Conservation (phyloP, 2,329 filamentous ascomycete species). For the Clonostachys byssicola region DNA sequence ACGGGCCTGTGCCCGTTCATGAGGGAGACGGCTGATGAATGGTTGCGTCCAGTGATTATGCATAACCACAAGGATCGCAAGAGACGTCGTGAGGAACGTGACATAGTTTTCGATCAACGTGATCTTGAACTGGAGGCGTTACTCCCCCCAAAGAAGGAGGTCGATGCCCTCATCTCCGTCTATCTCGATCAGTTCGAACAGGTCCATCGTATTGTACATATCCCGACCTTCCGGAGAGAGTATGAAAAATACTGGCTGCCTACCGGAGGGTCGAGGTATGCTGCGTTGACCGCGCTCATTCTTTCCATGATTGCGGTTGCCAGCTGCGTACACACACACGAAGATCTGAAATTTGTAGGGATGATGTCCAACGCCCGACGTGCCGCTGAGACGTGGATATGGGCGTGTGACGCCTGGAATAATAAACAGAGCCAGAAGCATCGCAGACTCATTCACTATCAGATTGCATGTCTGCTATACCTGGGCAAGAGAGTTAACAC, state of each 20-base stretch:
- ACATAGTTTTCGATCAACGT: conserved; percentile 39
- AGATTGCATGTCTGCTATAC: conserved; percentile 55
- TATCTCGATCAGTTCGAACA: conserved; percentile 53
- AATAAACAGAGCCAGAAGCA: conserved; percentile 56
- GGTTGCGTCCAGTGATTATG: conserved; percentile 53
- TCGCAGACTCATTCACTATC: conserved; percentile 55
- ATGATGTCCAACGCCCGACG: conserved; percentile 53
- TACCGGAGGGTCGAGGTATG: conserved; percentile 34
- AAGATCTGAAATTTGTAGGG: conserved; percentile 49
- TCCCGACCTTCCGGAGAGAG: conserved; percentile 52
- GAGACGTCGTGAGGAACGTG: conserved; percentile 47
- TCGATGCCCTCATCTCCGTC: conserved; percentile 41
- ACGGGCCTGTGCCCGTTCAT: conserved; percentile 56
- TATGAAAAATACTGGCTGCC: conserved; percentile 52
- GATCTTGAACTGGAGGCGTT: conserved; percentile 46
- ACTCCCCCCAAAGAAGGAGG: conserved; percentile 40
- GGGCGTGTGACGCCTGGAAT: conserved; percentile 50
- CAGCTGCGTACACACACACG: conserved; percentile 50
- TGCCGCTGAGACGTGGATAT: conserved; percentile 52
- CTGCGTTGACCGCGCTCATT: conserved; percentile 52
- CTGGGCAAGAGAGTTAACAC: conserved; percentile 58
- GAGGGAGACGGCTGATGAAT: conserved; percentile 58
- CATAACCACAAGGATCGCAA: conserved; percentile 51
- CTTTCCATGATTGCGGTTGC: conserved; percentile 58
- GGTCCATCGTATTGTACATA: conserved; percentile 53